phyloP scores from a whole-genome alignment of 768 basidiomycete species.

The Rhodocollybia butyracea region DNA sequence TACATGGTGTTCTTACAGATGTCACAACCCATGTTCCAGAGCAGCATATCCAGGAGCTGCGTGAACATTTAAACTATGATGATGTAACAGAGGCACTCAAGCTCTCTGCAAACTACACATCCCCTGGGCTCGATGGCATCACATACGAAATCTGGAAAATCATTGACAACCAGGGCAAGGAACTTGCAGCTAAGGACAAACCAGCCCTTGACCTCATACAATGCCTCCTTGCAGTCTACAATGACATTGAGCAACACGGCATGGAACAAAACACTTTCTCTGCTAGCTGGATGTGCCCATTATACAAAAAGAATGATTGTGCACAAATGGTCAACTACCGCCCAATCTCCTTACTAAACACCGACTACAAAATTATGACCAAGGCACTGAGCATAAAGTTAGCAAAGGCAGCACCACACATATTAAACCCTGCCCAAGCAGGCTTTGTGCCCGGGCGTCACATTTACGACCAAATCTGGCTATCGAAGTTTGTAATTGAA shows the following conservation, averaged over 20 bases:
- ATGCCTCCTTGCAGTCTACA: conserved; percentile 1
- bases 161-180: background rate
- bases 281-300: conserved; percentile 20
- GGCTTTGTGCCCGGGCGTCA: conserved; percentile 20
- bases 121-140: conserved; percentile 13
- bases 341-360: conserved; percentile 18
- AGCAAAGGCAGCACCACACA: conserved; percentile 5
- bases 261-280: conserved; percentile 11
- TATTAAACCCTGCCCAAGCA: conserved; percentile 22
- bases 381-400: conserved; percentile 15
- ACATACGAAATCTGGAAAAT: conserved; percentile 19
- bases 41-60: background rate
- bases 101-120: conserved; percentile 1
- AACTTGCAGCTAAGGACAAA: background rate
- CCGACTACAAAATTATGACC: conserved; percentile 16
- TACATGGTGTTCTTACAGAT: background rate
- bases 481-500: conserved; percentile 14
- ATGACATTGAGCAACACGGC: conserved; percentile 14
- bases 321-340: conserved; percentile 19
- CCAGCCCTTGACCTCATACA: conserved; percentile 9
- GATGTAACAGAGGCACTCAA: conserved; percentile 8
- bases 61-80: background rate
- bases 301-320: conserved; percentile 29
- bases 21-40: background rate
- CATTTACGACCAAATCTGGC: conserved; percentile 20